Base-by-base conservation (phyloP, 2,329 filamentous ascomycete genomes). In the Scytalidium sp. region DNA sequence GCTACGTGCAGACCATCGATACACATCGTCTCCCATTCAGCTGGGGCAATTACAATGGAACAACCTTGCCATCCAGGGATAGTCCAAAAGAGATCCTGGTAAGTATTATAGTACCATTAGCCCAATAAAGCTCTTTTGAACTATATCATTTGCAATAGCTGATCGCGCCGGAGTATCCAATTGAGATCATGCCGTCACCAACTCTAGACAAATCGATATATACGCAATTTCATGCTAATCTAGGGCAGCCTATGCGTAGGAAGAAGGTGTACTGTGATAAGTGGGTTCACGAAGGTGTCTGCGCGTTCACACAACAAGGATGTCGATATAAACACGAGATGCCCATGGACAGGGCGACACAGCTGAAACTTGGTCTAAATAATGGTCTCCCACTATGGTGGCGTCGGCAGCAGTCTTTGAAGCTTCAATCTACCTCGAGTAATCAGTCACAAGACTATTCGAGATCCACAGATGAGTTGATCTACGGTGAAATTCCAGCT, bases 251-350 rank as follows among this genome's bases (percentile, higher is more conserved):
- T 36, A 7, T 27, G 25, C 56, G 58, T 9, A 54, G 64, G 20
- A 64, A 67, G 50, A 96, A 96, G 65, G 73, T 87, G 20, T 96
- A 87, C 67, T 96, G 91, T 69, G 89, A 90, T 51, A 90, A 93
- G 67, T 97, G 91, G 91, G 85, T 96, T 48, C 85, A 89, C 59
- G 85, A 88, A 51, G 91, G 90, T 19, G 83, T 88, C 41, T 97
- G 92, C 65, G 87, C 87, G 54, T 97, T 90, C 66, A 84, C 80
- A 3, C 89, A 95, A 65, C 85, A 92, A 62, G 91, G 92, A 0
- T 96, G 92, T 72, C 83, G 85, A 56, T 96, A 84, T 74, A 93
- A 91, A 71, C 92, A 96, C 66, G 88, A 94, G 65, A 96, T 96
- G 87, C 92, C 92, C 0, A 68, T 72, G 21, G 83, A 91, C 56